phyloP scores from a whole-genome alignment of 1,284 basidiomycete genomes.

The Bjerkandera adusta region DNA sequence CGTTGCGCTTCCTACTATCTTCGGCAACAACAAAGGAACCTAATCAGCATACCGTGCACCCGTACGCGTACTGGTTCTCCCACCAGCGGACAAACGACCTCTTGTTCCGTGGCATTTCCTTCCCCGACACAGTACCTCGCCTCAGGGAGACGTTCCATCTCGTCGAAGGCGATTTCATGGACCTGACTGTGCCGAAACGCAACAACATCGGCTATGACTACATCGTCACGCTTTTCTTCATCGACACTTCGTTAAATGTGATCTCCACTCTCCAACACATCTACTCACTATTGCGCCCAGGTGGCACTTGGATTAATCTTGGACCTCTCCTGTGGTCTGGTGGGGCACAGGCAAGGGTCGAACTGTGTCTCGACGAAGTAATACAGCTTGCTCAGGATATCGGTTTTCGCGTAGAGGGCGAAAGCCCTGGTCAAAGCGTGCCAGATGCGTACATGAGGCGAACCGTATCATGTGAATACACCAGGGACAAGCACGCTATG shows the following conservation, averaged over 20 bases:
- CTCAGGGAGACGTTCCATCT: constrained; percentile 38
- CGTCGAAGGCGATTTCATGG: constrained; percentile 53
- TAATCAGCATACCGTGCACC: constrained; percentile 51
- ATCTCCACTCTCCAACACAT: constrained; percentile 54
- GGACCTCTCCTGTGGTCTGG: constrained; percentile 65
- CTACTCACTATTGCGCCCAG: constrained; percentile 48
- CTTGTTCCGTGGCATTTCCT: constrained; percentile 48
- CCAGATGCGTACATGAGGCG: constrained; percentile 24
- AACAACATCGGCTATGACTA: constrained; percentile 44
- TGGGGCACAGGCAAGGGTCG: constrained; percentile 51
- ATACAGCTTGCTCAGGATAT: constrained; percentile 43
- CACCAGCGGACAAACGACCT: constrained; percentile 53
- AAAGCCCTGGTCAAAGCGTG: constrained; percentile 4
- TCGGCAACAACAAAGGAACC: constrained; percentile 36
- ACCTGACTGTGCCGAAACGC: constrained; percentile 25
- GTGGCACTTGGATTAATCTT: constrained; percentile 66
- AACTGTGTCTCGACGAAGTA: constrained; percentile 63
- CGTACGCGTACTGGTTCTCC: constrained; percentile 67
- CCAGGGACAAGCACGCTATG: constrained; percentile 58
- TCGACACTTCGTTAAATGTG: constrained; percentile 64
- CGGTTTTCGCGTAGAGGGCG: constrained; percentile 44
- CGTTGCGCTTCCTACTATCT: constrained; percentile 55
- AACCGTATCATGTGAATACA: constrained; percentile 62
- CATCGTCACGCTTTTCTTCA: constrained; percentile 68
- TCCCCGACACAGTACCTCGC: constrained; percentile 61